These are phyloP conservation scores for Takakia lepidozioides DNA, from an alignment of 225 moss, liverwort and hornwort species.

Conservation along the genomic window DNA sequence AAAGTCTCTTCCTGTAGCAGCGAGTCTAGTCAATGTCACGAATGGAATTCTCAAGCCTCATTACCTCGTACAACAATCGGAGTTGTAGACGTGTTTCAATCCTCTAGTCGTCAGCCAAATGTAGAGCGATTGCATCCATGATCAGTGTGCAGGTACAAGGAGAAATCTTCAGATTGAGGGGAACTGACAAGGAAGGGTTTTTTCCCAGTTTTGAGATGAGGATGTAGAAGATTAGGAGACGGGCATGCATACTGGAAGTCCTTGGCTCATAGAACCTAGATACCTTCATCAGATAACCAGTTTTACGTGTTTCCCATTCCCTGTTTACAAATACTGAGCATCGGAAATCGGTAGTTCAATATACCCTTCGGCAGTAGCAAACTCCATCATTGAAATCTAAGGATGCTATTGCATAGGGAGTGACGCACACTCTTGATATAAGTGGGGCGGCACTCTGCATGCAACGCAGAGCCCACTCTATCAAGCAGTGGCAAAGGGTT, in stretches of 20 bases:
- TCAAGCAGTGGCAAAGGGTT: too few species aligned
- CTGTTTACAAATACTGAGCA: too few species aligned
- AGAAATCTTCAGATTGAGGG: conserved; percentile 36
- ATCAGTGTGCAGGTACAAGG: conserved; percentile 67
- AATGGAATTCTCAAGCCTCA: conserved; percentile 21
- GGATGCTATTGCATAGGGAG: too few species aligned
- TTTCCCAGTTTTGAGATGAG: conserved; percentile 77
- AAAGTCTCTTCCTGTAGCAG: too few species aligned
- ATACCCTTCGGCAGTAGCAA: too few species aligned
- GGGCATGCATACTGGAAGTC: conserved; percentile 25
- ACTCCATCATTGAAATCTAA: too few species aligned
- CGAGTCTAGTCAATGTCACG: too few species aligned
- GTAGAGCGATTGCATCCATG: conserved; percentile 89
- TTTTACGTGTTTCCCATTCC: too few species aligned
- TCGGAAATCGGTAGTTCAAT: too few species aligned
- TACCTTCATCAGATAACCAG: conserved; percentile 15
- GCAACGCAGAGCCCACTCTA: too few species aligned
- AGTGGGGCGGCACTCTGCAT: too few species aligned
- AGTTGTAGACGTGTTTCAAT: conserved; percentile 29
- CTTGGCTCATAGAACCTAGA: conserved; percentile 23
- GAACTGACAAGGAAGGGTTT: conserved; percentile 54
- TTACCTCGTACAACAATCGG: conserved; percentile 25
- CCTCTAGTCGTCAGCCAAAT: conserved; percentile 77
- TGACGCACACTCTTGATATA: too few species aligned
- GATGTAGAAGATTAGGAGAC: conserved; percentile 26